Evolutionary conservation across 1,284 basidiomycete genomes (phyloP).

Genomic region (Sanguinoderma infundibulare): DNA sequence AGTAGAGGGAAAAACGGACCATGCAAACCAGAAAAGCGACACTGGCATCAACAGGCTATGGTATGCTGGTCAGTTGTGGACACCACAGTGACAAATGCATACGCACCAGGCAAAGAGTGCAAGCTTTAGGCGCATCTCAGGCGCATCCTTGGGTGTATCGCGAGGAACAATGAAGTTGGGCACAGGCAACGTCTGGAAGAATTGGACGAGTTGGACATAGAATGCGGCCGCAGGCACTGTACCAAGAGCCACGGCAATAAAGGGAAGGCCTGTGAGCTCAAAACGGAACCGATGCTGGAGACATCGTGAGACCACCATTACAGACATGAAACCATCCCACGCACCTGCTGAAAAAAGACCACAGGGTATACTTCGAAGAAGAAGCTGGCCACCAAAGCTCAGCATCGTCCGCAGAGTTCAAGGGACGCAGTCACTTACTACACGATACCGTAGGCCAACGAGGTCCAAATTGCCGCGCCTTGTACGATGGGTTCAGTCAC

Average conservation of each 20-base stretch:
- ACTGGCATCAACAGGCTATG: conserved; percentile 28
- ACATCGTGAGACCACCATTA: background rate
- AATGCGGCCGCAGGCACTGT: conserved; percentile 6
- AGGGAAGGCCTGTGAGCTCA: conserved; percentile 14
- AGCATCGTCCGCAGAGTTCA: background rate
- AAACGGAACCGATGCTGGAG: conserved; percentile 10
- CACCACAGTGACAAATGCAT: too few species aligned
- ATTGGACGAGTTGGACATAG: conserved; percentile 9
- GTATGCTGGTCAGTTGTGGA: background rate
- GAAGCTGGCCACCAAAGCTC: conserved; percentile 19
- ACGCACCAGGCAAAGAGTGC: conserved; percentile 25
- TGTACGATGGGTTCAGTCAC: conserved; percentile 33
- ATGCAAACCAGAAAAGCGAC: conserved; percentile 37
- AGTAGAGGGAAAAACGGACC: conserved; percentile 21
- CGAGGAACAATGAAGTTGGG: conserved; percentile 3
- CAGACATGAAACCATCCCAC: background rate
- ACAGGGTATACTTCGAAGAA: conserved; percentile 36
- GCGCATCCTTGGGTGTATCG: conserved; percentile 3
- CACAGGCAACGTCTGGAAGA: conserved; percentile 8
- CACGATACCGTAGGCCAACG: conserved; percentile 35
- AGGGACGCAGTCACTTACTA: conserved; percentile 27
- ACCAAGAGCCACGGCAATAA: conserved; percentile 12
- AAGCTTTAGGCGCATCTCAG: conserved; percentile 26
- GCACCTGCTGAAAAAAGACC: conserved; percentile 26
- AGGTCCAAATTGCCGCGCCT: conserved; percentile 33